These are phyloP conservation scores for Piper betle DNA, from an alignment of 164 flowering plant species.

Conservation along the genomic window DNA sequence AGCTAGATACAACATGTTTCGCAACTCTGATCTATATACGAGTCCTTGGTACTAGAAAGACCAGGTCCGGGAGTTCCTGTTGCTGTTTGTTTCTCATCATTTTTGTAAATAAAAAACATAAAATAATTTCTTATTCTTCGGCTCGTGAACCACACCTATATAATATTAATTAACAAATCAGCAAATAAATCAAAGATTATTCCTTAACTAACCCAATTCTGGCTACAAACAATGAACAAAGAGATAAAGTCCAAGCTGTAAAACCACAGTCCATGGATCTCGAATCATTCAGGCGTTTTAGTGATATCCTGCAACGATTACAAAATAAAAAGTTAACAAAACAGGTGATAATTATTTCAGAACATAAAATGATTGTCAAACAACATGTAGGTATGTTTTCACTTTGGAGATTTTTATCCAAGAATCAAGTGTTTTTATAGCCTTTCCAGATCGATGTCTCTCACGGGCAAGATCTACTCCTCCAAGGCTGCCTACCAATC, in stretches of 20 bases:
- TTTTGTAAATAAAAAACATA: too few species aligned
- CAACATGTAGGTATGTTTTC: not conserved
- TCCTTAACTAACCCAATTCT: too few species aligned
- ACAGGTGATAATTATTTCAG: not conserved
- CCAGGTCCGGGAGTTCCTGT: too few species aligned
- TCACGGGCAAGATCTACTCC: conserved; percentile 70
- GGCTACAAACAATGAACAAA: conserved; percentile 1
- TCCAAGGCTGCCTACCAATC: conserved; percentile 35
- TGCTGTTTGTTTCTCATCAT: too few species aligned
- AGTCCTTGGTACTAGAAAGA: too few species aligned
- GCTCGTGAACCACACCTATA: too few species aligned
- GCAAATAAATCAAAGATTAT: too few species aligned
- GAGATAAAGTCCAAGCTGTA: too few species aligned
- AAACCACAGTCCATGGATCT: too few species aligned
- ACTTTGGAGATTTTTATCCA: conserved; percentile 51
- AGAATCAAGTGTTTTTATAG: conserved; percentile 37
- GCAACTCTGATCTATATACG: conserved; percentile 37
- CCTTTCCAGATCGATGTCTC: conserved; percentile 64
- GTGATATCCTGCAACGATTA: not conserved
- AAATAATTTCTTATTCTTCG: too few species aligned
- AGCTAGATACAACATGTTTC: not conserved
- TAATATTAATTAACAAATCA: too few species aligned
- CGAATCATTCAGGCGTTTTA: not conserved
- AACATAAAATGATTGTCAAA: too few species aligned
- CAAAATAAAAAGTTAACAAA: not conserved